A percentile compares a stretch with the other conserved stretches of the same genome.
These are phyloP conservation scores for Neltuma alba DNA, from an alignment of 306 rosid genomes.

Conservation along the genomic window DNA sequence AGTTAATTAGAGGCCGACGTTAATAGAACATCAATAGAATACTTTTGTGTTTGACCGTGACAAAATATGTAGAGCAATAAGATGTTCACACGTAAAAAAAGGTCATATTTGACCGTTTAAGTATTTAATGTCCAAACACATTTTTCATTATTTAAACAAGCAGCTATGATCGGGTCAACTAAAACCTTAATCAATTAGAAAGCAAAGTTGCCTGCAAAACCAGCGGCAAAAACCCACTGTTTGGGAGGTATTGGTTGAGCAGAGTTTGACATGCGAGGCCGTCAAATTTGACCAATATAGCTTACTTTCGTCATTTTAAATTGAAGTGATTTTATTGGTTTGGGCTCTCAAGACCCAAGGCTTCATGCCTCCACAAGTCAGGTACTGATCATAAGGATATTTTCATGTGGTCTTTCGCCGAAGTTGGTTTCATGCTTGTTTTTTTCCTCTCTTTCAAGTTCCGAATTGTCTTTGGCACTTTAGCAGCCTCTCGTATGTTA, in stretches of 20 bases:
- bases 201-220: neutral
- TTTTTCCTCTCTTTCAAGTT: neutral
- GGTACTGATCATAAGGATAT: neutral
- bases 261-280: neutral
- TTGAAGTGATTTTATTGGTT: neutral
- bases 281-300: neutral
- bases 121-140: too few relatives aligned
- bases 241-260: neutral
- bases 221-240: neutral
- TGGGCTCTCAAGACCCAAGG: neutral
- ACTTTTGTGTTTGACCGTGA: neutral
- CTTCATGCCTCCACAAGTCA: neutral
- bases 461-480: neutral
- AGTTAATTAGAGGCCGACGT: neutral
- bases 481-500: neutral
- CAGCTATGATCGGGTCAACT: neutral
- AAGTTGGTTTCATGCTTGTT: neutral
- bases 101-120: neutral
- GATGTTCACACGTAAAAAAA: neutral
- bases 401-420: neutral
- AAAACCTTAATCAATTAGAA: neutral
- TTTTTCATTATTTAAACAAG: neutral
- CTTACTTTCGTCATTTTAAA: neutral
- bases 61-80: neutral
- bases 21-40: neutral